phyloP scores from a whole-genome alignment of 2,329 filamentous ascomycete species.

The Aspergillus novoparasiticus region DNA sequence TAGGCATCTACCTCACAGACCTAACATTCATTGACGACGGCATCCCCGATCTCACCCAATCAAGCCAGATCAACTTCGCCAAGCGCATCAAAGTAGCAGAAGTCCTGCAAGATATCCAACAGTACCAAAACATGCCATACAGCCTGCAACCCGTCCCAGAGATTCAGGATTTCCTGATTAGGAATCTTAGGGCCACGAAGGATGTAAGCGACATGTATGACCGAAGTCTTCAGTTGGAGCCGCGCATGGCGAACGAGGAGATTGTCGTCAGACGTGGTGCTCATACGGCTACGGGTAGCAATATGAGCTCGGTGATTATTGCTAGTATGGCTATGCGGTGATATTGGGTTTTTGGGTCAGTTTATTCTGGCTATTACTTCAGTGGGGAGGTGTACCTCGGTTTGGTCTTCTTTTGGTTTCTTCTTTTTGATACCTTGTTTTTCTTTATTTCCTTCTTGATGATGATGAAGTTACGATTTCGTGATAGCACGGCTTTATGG shows the following conservation, averaged over 20 bases:
- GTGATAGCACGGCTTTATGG: background rate
- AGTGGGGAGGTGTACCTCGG: background rate
- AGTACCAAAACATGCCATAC: slow-evolving; percentile 93
- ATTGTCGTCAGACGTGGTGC: slow-evolving; percentile 65
- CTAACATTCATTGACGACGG: slow-evolving; percentile 96
- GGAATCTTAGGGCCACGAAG: slow-evolving; percentile 85
- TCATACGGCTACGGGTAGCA: slow-evolving; percentile 17
- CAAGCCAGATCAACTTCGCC: slow-evolving; percentile 68
- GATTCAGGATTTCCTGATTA: slow-evolving; percentile 75
- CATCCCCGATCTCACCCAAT: slow-evolving; percentile 89
- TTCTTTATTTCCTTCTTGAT: background rate
- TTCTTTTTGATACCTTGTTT: background rate
- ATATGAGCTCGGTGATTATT: slow-evolving; percentile 21
- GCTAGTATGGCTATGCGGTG: slow-evolving; percentile 19
- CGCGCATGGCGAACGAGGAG: slow-evolving; percentile 89
- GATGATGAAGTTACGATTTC: background rate
- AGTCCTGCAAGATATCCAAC: slow-evolving; percentile 64
- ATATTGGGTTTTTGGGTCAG: background rate
- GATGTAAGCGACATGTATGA: slow-evolving; percentile 98
- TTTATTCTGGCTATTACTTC: background rate
- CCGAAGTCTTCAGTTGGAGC: slow-evolving; percentile 85
- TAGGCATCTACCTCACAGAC: slow-evolving; percentile 90
- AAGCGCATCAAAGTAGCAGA: slow-evolving; percentile 25
- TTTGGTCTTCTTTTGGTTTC: background rate
- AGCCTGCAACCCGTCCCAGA: slow-evolving; percentile 81